phyloP scores from a whole-genome alignment of 495 filamentous ascomycete species.

The Penicillium lividum region DNA sequence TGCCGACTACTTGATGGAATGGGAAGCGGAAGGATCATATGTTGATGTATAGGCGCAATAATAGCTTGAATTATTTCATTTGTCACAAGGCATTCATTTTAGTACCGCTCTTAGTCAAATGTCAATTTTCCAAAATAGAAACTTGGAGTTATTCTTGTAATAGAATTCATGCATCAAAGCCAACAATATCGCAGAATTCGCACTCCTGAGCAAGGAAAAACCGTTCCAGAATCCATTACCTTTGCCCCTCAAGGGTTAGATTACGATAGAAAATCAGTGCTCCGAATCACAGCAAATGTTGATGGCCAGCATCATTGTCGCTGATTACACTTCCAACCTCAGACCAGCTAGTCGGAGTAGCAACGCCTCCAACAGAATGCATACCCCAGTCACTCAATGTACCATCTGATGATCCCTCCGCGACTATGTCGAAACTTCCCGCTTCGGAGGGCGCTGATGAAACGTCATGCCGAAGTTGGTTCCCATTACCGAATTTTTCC shows the following conservation, averaged over 20 bases:
- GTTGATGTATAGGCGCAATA: no score
- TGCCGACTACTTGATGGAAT: constrained; percentile 23
- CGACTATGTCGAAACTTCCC: constrained; percentile 38
- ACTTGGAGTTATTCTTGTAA: no score
- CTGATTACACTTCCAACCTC: constrained; percentile 76
- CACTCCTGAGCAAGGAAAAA: not conserved
- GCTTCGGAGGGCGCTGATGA: constrained; percentile 40
- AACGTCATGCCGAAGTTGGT: constrained; percentile 25
- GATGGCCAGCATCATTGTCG: constrained; percentile 45
- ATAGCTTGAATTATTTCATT: no score
- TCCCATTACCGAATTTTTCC: constrained; percentile 13
- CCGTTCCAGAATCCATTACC: not conserved
- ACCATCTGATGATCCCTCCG: constrained; percentile 48
- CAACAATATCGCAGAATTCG: not conserved
- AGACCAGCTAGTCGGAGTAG: constrained; percentile 74
- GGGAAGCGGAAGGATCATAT: no score
- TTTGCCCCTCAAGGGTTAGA: not conserved
- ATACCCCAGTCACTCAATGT: constrained; percentile 65
- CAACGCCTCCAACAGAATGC: constrained; percentile 47
- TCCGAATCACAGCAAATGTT: constrained; percentile 18
- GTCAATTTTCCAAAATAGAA: no score
- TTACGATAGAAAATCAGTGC: not conserved
- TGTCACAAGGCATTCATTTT: no score
- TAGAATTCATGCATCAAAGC: not conserved
- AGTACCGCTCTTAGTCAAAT: no score